A percentile compares a stretch with the other conserved stretches of the same genome.
Evolutionary conservation across 495 filamentous ascomycete genomes (phyloP).

Genomic region (Annulohypoxylon moriforme): DNA sequence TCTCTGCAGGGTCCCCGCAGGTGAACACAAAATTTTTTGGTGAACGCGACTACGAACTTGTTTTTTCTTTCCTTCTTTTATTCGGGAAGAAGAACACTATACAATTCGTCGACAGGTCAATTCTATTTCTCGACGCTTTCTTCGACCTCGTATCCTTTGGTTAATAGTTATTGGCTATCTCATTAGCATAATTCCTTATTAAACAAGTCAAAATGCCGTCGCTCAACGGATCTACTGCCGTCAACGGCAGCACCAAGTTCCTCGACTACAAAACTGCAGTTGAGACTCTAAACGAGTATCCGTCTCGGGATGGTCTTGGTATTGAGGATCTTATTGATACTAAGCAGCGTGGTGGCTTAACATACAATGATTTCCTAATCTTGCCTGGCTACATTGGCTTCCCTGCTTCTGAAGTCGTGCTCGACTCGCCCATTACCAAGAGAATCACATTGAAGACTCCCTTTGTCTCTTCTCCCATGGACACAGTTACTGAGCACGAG

Average conservation of each 20-base stretch:
- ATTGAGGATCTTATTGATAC: constrained; percentile 86
- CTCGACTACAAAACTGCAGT: constrained; percentile 72
- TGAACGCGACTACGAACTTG: constrained; percentile 48
- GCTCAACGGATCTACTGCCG: constrained; percentile 45
- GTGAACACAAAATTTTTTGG: constrained; percentile 20
- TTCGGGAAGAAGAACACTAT: constrained; percentile 70
- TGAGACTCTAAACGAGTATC: constrained; percentile 81
- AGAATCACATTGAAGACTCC: constrained; percentile 93
- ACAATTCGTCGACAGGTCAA: constrained; percentile 61
- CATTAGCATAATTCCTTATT: constrained; percentile 5
- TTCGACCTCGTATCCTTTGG: constrained; percentile 49
- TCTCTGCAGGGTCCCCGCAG: constrained; percentile 29
- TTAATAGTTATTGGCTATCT: neutral
- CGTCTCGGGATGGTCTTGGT: constrained; percentile 82
- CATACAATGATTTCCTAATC: constrained; percentile 74
- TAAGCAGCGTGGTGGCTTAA: constrained; percentile 87
- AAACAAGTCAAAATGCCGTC: constrained; percentile 35
- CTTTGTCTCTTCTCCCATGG: constrained; percentile 97
- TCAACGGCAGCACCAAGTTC: constrained; percentile 52
- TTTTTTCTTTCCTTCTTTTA: constrained; percentile 62
- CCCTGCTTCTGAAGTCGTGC: constrained; percentile 85
- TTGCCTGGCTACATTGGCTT: constrained; percentile 76
- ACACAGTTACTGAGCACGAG: constrained; percentile 98
- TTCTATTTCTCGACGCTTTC: constrained; percentile 50
- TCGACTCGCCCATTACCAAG: constrained; percentile 94